Evolutionary conservation across 2,329 filamentous ascomycete genomes (phyloP).

Genomic region (Paramyrothecium roridum): DNA sequence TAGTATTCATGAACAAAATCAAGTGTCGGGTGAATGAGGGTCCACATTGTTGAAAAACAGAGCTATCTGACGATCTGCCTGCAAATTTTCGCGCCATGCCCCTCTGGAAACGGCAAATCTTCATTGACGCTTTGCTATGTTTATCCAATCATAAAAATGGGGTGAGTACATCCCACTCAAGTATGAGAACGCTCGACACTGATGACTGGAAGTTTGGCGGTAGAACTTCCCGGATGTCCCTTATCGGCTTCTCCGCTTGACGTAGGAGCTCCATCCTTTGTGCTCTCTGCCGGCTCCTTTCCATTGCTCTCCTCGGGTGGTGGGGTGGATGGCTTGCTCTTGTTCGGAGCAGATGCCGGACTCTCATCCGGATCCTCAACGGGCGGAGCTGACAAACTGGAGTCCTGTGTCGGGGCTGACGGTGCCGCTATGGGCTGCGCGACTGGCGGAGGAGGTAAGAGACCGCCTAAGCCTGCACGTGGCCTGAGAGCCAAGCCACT

Average conservation of each 20-base stretch:
- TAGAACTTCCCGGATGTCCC: too few relatives aligned
- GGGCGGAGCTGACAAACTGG: background rate
- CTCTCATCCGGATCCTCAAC: background rate
- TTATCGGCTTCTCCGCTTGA: background rate
- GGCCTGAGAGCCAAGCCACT: background rate
- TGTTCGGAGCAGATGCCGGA: background rate
- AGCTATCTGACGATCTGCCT: too few relatives aligned
- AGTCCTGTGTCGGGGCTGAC: background rate
- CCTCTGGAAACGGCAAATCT: too few relatives aligned
- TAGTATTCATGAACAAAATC: too few relatives aligned
- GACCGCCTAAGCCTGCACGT: background rate
- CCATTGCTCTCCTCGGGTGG: background rate
- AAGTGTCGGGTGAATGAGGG: too few relatives aligned
- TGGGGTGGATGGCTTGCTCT: background rate
- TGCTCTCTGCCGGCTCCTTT: background rate
- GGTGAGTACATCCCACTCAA: too few relatives aligned
- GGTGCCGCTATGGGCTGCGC: background rate
- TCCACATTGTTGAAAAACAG: too few relatives aligned
- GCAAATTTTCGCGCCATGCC: too few relatives aligned
- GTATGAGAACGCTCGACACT: too few relatives aligned
- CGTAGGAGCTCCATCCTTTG: background rate
- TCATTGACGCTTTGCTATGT: too few relatives aligned
- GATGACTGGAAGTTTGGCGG: too few relatives aligned
- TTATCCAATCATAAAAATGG: too few relatives aligned
- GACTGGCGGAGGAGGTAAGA: background rate